Evolutionary conservation across 1,284 basidiomycete species (phyloP), one percentile per base, ranked within the genome.

Genomic region (Austroboletus novae-zelandiae): DNA sequence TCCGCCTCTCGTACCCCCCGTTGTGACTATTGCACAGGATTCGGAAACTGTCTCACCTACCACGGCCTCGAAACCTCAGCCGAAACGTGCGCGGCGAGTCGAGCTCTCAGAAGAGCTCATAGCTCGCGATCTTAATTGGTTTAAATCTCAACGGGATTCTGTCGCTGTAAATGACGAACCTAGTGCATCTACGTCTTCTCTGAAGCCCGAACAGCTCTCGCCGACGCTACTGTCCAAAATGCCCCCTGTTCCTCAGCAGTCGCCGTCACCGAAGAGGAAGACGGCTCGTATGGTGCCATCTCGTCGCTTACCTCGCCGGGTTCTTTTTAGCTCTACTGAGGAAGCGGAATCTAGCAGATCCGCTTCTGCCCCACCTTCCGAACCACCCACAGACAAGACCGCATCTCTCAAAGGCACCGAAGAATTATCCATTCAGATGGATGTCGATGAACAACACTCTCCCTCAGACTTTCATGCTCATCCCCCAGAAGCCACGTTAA

Each of bases 91-190:
- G 30, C 51, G 55, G 32, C 54, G 48, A 53, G 51, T 54, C 5
- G 61, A 65, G 25, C 52, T 67, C 31, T 30, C 61, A 5, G 57
- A 65, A n/a, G 58, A 55, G 9, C 51, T 70, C 10, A 41, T 57
- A 23, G 59, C 65, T 15, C 68, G 66, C 32, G 64, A 66, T 36
- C 52, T 70, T 23, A 56, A 68, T 41, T 66, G 64, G 59, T 70
- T 60, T 23, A 69, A 59, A 40, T 51, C 57, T 0, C 55, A 48
- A 9, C 62, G 56, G 18, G 31, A 17, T 10, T 10, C 15, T 5
- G 20, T 17, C 7, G 9, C 25, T 11, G 35, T 15, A n/a, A 48
- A 48, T 1, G 47, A 36, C 7, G 50, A 45, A 0, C 14, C 23
- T 30, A 11, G 17, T 23, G 14, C 30, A 36, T 27, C 55, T 17